These are phyloP conservation scores for Populus pruinosa DNA, from an alignment of 345 rosid genomes.

Conservation along the genomic window DNA sequence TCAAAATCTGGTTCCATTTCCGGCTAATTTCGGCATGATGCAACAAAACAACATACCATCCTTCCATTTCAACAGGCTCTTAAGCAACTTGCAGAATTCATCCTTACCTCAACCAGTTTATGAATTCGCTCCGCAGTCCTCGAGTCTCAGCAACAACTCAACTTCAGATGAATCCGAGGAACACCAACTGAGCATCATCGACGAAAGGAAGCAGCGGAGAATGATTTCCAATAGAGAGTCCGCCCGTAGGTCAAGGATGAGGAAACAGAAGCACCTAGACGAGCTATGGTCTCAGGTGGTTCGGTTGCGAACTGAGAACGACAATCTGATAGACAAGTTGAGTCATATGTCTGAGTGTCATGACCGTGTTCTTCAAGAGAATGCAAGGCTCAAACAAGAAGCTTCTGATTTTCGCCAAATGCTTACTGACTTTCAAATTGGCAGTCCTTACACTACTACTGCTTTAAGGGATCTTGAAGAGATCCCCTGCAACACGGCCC, in stretches of 20 bases:
- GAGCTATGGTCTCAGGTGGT: conserved; percentile 86
- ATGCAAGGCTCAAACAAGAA: conserved; percentile 76
- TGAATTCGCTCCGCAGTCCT: conserved; percentile 34
- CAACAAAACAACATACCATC: conserved; percentile 28
- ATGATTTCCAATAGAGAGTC: conserved; percentile 98
- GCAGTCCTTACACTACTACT: conserved; percentile 38
- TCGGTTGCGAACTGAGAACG: conserved; percentile 70
- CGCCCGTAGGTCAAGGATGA: conserved; percentile 92
- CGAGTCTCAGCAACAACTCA: conserved; percentile 64
- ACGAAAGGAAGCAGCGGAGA: conserved; percentile 88
- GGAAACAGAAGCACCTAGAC: conserved; percentile 93
- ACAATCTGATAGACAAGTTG: conserved; percentile 60
- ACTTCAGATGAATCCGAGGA: conserved; percentile 81
- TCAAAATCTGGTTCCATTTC: conserved; percentile 19
- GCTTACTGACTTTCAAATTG: conserved; percentile 48
- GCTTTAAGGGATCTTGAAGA: conserved; percentile 54
- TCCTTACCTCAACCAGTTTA: conserved; percentile 33
- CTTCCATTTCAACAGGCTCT: conserved; percentile 44
- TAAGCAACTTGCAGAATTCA: conserved; percentile 35
- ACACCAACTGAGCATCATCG: conserved; percentile 51
- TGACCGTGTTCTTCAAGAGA: conserved; percentile 63
- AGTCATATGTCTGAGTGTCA: conserved; percentile 62
- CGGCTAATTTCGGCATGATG: conserved; percentile 37
- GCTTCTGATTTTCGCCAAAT: conserved; percentile 69
- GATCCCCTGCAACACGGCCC: conserved; percentile 43